Conservation (phyloP, 2,329 filamentous ascomycete species). For the Parastagonospora nodorum region DNA sequence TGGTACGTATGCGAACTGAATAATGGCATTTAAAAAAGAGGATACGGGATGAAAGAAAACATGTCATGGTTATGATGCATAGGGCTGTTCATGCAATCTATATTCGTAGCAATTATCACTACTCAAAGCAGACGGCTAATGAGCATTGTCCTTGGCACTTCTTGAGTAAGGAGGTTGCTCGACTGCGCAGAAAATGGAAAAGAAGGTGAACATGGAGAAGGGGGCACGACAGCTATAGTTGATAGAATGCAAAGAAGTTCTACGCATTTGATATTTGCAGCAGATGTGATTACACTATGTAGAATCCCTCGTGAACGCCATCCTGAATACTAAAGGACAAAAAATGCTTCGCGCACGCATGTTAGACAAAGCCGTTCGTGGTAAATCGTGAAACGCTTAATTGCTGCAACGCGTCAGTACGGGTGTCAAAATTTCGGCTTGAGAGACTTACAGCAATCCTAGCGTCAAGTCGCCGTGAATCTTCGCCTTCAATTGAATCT, state of each 20-base stretch:
- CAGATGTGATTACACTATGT: constrained; percentile 31
- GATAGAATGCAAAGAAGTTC: not conserved
- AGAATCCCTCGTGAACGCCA: constrained; percentile 30
- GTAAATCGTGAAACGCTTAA: constrained; percentile 23
- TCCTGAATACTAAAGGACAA: constrained; percentile 15
- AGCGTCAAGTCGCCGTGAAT: constrained; percentile 68
- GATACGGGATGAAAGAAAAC: too few relatives aligned
- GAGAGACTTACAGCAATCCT: constrained; percentile 54
- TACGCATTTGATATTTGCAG: constrained; percentile 12
- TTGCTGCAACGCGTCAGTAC: constrained; percentile 36
- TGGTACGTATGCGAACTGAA: too few relatives aligned
- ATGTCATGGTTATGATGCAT: too few relatives aligned
- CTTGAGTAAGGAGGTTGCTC: too few relatives aligned
- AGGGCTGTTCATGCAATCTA: too few relatives aligned
- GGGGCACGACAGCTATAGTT: constrained; percentile 7
- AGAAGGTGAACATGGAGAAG: too few relatives aligned
- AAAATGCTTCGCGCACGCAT: constrained; percentile 17
- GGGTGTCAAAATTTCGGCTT: not conserved
- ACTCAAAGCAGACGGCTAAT: too few relatives aligned
- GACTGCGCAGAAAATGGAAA: too few relatives aligned
- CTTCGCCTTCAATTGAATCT: constrained; percentile 68
- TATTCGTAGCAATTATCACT: too few relatives aligned
- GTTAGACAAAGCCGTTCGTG: constrained; percentile 22
- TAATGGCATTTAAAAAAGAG: too few relatives aligned
- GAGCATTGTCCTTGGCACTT: too few relatives aligned